Conservation (phyloP, 345 rosid species). For the Ceriops tagal region DNA sequence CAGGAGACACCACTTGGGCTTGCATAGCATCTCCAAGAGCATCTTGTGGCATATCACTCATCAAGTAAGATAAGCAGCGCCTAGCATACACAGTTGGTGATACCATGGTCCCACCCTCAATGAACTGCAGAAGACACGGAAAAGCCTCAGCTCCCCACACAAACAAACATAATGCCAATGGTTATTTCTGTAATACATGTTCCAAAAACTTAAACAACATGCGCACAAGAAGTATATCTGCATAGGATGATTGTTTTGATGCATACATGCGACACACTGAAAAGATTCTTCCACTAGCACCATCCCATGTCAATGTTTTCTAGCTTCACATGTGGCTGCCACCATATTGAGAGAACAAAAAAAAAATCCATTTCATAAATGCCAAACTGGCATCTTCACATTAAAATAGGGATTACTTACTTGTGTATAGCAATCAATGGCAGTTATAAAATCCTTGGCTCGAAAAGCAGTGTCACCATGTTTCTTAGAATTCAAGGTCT, state of each 20-base stretch:
- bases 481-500: constrained; percentile 78
- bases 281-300: too few relatives aligned
- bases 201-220: too few relatives aligned
- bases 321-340: background rate
- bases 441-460: constrained; percentile 34
- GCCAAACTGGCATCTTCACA: background rate
- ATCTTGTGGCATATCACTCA: constrained; percentile 64
- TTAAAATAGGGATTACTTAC: constrained; percentile 29
- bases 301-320: too few relatives aligned
- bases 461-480: constrained; percentile 39
- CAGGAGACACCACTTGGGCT: constrained; percentile 77
- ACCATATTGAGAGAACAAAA: background rate
- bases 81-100: constrained; percentile 80
- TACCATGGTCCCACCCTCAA: constrained; percentile 72
- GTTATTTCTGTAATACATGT: too few relatives aligned
- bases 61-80: constrained; percentile 77
- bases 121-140: constrained; percentile 39
- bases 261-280: too few relatives aligned
- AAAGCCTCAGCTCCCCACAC: too few relatives aligned
- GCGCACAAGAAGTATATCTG: too few relatives aligned
- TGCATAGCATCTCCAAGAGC: constrained; percentile 93
- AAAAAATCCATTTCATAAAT: background rate
- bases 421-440: constrained; percentile 60
- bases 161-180: too few relatives aligned
- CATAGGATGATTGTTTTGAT: too few relatives aligned